Percentiles rank a stretch among this genome's conserved stretches.
Evolutionary conservation across 2,329 filamentous ascomycete genomes (phyloP).

Genomic region (Diaporthe helianthi): DNA sequence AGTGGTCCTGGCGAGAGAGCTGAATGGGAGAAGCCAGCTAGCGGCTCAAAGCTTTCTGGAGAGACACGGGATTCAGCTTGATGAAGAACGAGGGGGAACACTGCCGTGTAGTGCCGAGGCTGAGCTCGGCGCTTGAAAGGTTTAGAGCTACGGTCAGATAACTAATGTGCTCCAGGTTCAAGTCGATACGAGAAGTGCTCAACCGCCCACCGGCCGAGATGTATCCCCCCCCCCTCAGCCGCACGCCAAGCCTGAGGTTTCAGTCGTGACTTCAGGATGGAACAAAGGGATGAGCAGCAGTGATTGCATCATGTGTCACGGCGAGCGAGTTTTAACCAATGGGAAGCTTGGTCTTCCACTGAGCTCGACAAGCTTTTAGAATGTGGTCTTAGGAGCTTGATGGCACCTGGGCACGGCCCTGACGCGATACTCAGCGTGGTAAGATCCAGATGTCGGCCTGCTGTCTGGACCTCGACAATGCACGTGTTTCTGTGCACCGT

Average conservation of each 20-base stretch:
- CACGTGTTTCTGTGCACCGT: background rate
- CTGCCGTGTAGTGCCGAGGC: background rate
- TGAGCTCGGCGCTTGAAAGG: background rate
- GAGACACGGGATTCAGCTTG: background rate
- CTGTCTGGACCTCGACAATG: background rate
- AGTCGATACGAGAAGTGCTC: background rate
- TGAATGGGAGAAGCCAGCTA: background rate
- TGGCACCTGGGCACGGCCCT: background rate
- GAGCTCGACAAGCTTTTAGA: background rate
- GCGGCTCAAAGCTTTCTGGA: background rate
- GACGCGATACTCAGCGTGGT: background rate
- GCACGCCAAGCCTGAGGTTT: constrained; percentile 9
- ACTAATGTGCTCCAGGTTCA: background rate
- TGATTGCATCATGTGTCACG: background rate
- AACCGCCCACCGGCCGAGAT: no score
- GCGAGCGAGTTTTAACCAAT: constrained; percentile 3
- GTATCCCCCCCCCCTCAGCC: background rate
- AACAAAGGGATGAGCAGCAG: constrained; percentile 16
- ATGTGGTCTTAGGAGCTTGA: background rate
- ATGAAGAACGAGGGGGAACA: background rate
- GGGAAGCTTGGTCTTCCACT: background rate
- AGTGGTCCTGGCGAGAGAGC: background rate
- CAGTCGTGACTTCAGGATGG: background rate
- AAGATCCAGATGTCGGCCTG: constrained; percentile 5
- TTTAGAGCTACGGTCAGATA: background rate